Evolutionary conservation across 257 asterid species (phyloP).

Genomic region (Echites panduratus): DNA sequence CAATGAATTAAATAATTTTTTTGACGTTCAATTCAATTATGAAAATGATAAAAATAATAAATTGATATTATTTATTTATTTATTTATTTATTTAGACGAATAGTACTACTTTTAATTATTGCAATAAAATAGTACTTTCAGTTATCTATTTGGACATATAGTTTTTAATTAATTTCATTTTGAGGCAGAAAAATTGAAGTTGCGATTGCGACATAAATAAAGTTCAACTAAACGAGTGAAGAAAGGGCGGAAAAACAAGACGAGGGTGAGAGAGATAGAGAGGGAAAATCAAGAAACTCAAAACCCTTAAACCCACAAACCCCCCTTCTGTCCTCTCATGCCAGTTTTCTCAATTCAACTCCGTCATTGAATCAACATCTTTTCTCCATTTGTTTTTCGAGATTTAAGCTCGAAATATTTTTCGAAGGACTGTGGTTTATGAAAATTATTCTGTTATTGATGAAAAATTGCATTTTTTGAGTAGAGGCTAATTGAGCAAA

Average conservation of each 20-base stretch:
- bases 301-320: conserved; percentile 4
- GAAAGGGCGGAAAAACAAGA: background rate
- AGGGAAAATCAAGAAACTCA: conserved; percentile 1
- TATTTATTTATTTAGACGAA: too few species aligned
- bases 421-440: background rate
- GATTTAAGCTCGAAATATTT: background rate
- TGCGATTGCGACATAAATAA: background rate
- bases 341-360: background rate
- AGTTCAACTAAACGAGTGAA: background rate
- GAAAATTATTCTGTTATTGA: background rate
- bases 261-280: background rate
- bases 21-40: too few species aligned
- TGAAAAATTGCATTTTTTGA: background rate
- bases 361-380: background rate
- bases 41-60: too few species aligned
- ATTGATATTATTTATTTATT: too few species aligned
- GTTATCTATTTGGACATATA: too few species aligned
- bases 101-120: too few species aligned
- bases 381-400: background rate
- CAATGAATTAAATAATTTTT: too few species aligned
- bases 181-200: too few species aligned
- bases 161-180: too few species aligned
- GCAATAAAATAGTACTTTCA: too few species aligned
- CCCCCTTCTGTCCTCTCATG: background rate
- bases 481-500: background rate